phyloP scores from a whole-genome alignment of 495 filamentous ascomycete species.

The Apodospora peruviana region DNA sequence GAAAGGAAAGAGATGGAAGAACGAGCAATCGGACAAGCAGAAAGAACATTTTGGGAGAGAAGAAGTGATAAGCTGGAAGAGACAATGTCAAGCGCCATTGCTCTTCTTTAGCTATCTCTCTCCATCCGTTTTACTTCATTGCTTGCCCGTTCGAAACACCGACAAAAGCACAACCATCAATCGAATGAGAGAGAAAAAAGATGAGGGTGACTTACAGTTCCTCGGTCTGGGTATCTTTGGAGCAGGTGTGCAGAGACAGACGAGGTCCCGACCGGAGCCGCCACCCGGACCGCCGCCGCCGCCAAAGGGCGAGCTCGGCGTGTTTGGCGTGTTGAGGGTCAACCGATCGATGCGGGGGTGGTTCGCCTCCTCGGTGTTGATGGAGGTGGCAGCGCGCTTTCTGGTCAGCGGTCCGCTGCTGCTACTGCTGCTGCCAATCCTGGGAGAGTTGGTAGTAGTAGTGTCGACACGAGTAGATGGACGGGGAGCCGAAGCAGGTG shows the following conservation, averaged over 20 bases:
- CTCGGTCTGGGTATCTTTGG: conserved; percentile 90
- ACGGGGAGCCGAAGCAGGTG: neutral
- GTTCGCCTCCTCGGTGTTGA: conserved; percentile 42
- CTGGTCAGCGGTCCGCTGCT: conserved; percentile 23
- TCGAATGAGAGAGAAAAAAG: conserved; percentile 10
- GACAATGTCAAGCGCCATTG: no score
- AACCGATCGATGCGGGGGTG: conserved; percentile 36
- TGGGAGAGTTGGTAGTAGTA: neutral
- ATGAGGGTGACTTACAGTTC: conserved; percentile 67
- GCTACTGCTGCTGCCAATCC: neutral
- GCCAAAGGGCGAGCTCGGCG: neutral
- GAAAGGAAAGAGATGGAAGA: no score
- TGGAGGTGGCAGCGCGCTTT: conserved; percentile 45
- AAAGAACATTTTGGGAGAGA: neutral
- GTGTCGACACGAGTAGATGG: neutral
- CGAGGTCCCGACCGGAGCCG: conserved; percentile 26
- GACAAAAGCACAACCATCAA: no score
- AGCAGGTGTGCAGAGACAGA: conserved; percentile 90
- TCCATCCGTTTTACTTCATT: no score
- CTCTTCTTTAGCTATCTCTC: no score
- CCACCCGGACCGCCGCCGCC: conserved; percentile 20
- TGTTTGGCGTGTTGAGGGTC: conserved; percentile 31
- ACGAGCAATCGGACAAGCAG: no score
- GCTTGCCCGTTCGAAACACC: no score
- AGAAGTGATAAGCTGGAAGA: conserved; percentile 11